phyloP scores from a whole-genome alignment of 2,329 filamentous ascomycete genomes.

The Colletotrichum euphorbiae region DNA sequence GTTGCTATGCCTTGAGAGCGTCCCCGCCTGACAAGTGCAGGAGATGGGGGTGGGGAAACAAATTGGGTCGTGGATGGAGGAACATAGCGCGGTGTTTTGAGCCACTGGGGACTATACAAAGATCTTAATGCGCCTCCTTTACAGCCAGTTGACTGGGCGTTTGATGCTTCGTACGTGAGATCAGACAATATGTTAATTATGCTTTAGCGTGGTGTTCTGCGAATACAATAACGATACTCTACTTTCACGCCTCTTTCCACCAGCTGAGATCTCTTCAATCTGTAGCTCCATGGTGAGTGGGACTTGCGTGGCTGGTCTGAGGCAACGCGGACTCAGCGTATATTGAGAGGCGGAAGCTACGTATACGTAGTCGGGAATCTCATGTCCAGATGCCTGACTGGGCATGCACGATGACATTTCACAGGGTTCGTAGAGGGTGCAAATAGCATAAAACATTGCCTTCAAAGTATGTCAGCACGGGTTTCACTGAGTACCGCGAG shows the following conservation, averaged over 20 bases:
- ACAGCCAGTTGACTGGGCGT: not conserved
- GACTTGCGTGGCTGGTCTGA: no score
- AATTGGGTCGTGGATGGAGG: not conserved
- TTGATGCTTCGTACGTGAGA: constrained; percentile 4
- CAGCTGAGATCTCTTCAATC: not conserved
- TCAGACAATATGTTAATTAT: not conserved
- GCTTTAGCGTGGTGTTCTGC: constrained; percentile 27
- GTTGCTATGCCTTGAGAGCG: constrained; percentile 25
- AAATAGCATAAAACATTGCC: no score
- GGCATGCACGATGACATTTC: no score
- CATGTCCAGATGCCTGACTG: no score
- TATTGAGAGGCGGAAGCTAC: no score
- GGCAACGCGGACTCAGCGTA: no score
- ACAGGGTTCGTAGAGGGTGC: no score
- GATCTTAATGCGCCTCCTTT: constrained; percentile 23
- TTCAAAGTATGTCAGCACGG: no score
- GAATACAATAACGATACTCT: constrained; percentile 30
- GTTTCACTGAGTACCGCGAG: no score
- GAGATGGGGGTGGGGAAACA: not conserved
- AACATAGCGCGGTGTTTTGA: not conserved
- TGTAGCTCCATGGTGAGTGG: no score
- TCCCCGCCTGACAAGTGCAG: not conserved
- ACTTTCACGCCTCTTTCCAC: not conserved
- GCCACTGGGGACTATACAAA: not conserved
- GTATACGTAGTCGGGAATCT: no score